Percentiles rank a stretch among this genome's conserved stretches.
Conservation (phyloP, 2,329 filamentous ascomycete genomes). For the Colletotrichum gloeosporioides region DNA sequence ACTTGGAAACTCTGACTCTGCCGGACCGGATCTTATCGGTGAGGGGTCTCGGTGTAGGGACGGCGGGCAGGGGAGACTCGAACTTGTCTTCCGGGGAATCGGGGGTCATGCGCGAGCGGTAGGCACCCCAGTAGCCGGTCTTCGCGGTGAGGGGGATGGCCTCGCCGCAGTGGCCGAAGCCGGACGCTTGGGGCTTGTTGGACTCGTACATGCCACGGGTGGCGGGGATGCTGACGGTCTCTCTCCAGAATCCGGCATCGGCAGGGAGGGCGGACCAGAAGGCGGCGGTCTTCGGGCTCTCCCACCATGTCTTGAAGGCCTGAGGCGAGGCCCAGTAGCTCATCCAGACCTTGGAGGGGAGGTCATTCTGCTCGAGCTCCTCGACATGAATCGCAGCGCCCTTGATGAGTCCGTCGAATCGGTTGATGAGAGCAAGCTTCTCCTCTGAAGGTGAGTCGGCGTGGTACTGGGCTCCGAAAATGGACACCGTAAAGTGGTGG, state of each 20-base stretch:
- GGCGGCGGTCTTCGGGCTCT: background rate
- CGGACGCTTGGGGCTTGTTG: slow-evolving; percentile 4
- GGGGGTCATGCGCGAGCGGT: slow-evolving; percentile 16
- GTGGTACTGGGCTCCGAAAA: slow-evolving; percentile 17
- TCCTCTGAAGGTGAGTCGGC: slow-evolving; percentile 6
- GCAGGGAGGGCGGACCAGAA: slow-evolving; percentile 5
- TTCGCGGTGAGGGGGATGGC: slow-evolving; percentile 11
- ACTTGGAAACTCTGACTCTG: slow-evolving; percentile 11
- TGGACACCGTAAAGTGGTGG: slow-evolving; percentile 17
- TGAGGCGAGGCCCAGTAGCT: slow-evolving; percentile 16
- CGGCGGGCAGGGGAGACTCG: background rate
- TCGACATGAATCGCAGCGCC: slow-evolving; percentile 12
- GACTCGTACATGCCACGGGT: slow-evolving; percentile 12
- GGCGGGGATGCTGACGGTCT: slow-evolving; percentile 15
- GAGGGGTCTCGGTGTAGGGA: background rate
- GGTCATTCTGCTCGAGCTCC: slow-evolving; percentile 18
- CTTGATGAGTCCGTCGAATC: slow-evolving; percentile 11
- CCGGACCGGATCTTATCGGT: slow-evolving; percentile 1
- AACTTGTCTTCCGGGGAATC: slow-evolving; percentile 11
- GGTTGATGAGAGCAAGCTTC: slow-evolving; percentile 10
- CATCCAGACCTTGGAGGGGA: slow-evolving; percentile 19
- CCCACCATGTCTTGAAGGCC: slow-evolving; percentile 15
- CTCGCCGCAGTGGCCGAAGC: slow-evolving; percentile 17
- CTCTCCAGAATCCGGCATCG: slow-evolving; percentile 12
- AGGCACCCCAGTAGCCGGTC: slow-evolving; percentile 19